phyloP scores from a whole-genome alignment of 106 monocot genomes.

The Amphibolis antarctica region DNA sequence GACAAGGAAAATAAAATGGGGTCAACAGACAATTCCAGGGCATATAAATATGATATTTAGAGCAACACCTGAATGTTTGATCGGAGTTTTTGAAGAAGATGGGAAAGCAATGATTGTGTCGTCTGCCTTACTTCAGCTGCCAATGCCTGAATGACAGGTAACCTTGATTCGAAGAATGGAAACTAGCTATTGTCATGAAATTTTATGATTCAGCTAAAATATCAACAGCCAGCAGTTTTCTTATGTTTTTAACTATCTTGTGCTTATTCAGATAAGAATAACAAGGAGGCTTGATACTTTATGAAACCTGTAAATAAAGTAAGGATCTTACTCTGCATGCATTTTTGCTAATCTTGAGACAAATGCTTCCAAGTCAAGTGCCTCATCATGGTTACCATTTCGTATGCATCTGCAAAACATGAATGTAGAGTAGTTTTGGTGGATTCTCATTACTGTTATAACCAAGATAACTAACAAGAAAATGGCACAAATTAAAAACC shows the following conservation, averaged over 20 bases:
- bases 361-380: constrained; percentile 96
- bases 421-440: not conserved
- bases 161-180: constrained; percentile 48
- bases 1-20: no score
- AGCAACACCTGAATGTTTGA: constrained; percentile 78
- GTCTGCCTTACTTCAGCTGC: constrained; percentile 86
- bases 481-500: no score
- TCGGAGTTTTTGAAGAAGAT: constrained; percentile 95
- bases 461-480: no score
- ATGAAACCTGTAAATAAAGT: not conserved
- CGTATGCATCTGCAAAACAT: constrained; percentile 57
- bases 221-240: constrained; percentile 1
- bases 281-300: not conserved
- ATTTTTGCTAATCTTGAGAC: constrained; percentile 77
- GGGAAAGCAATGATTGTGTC: constrained; percentile 70
- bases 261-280: not conserved
- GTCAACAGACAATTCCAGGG: not conserved
- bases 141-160: constrained; percentile 91
- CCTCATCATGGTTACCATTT: constrained; percentile 95
- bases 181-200: constrained; percentile 28
- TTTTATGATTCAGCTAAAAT: not conserved
- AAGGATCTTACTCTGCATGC: constrained; percentile 72
- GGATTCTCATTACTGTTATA: not conserved
- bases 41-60: not conserved
- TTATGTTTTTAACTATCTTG: not conserved